These are phyloP conservation scores for Tuber borchii DNA, from an alignment of 495 filamentous ascomycete genomes.

Conservation along the genomic window DNA sequence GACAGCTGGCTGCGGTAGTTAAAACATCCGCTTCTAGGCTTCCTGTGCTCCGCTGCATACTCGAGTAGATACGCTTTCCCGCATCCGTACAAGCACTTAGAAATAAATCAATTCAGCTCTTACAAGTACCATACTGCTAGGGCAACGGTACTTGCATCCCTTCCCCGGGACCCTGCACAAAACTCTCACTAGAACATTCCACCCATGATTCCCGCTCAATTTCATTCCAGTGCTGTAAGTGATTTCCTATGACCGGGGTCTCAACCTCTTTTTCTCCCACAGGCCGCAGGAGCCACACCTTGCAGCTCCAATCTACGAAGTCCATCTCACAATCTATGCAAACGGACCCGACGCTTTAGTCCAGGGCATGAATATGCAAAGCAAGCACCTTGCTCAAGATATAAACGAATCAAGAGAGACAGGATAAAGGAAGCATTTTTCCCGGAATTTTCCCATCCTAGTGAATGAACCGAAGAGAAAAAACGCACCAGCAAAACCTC, in stretches of 20 bases:
- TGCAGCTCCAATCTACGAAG: not conserved
- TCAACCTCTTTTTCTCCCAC: not conserved
- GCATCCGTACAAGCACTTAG: not conserved
- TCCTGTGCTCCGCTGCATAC: not conserved
- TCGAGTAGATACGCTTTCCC: not conserved
- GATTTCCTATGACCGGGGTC: not conserved
- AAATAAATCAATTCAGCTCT: not conserved
- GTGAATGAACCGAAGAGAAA: too few species aligned
- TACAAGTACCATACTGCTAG: not conserved
- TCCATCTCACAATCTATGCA: not conserved
- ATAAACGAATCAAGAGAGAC: not conserved
- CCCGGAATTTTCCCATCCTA: too few species aligned
- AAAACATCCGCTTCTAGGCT: not conserved
- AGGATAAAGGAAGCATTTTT: not conserved
- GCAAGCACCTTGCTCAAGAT: not conserved
- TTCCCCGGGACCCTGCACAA: slow-evolving; percentile 1
- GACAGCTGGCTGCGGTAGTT: not conserved
- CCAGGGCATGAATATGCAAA: not conserved
- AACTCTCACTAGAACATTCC: not conserved
- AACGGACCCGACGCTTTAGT: not conserved
- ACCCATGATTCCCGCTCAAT: not conserved
- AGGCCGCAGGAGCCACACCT: not conserved
- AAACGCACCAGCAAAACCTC: not conserved
- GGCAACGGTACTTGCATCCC: not conserved
- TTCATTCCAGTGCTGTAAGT: not conserved